Base-by-base conservation (phyloP, 352 stramenopile species). In the Globisporangium splendens region DNA sequence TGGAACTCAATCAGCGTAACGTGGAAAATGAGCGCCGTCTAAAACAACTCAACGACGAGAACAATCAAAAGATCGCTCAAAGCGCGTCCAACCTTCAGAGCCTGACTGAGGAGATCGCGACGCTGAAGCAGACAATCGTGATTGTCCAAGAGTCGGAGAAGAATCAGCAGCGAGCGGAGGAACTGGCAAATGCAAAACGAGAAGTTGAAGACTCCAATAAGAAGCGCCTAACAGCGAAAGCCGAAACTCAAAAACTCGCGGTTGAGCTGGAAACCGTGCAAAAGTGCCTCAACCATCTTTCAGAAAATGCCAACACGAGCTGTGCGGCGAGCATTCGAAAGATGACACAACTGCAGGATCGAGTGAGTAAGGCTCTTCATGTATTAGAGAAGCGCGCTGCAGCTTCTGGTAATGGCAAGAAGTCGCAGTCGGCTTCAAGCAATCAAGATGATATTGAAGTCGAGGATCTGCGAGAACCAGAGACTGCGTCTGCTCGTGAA, bases 151-250 rank as follows among this genome's bases (percentile, higher is more conserved):
- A 90, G 20, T 87, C 75, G 0, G 80, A 90, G 52, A 83, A 82
- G 54, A 83, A 74, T 58, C 77, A 90, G 53, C 80, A 90, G 50
- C 77, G 78, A 17, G 77, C 77, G 1, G 85, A 83, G 54, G 80
- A 90, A 52, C 66, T 90, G 1, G 78, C 78, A 13, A 72, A 62
- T 22, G 77, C 78, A 1, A 90, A 88, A 62, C 75, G 78, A 4
- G 77, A 90, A n/a, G 77, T 90, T 21, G 83, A 91, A 58, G 79
- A 89, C 38, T 78, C 82, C 2, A 89, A 91, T 69, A 93, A 89
- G 59, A 93, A 93, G 62, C 77, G 83, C 3, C 53, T 93, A 8
- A 80, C 80, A n/a, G 83, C 83, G 0, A 93, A 93, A 44, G 77
- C 83, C 2, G 83, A 93, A 61, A 93, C 80, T 1, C 83, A 93